phyloP scores from a whole-genome alignment of 2,329 filamentous ascomycete species.

The Colletotrichum viniferum region DNA sequence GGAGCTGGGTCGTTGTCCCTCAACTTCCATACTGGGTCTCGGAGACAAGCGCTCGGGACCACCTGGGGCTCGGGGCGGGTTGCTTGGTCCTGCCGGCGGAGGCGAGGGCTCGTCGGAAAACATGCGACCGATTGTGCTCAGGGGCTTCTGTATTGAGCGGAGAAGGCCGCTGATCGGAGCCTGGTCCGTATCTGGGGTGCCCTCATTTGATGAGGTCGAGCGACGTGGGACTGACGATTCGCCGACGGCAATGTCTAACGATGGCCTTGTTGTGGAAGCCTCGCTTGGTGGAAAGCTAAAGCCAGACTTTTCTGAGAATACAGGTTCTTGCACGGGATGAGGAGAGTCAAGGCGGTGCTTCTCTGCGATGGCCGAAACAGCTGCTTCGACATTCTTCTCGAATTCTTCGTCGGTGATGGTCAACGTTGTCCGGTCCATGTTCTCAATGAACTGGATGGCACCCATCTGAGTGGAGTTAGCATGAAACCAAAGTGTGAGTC shows the following conservation, averaged over 20 bases:
- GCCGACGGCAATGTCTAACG: slow-evolving; percentile 23
- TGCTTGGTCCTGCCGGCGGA: slow-evolving; percentile 29
- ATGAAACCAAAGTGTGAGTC: not conserved
- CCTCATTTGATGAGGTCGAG: slow-evolving; percentile 60
- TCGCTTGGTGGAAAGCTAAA: slow-evolving; percentile 44
- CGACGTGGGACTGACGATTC: slow-evolving; percentile 49
- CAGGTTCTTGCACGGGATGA: slow-evolving; percentile 38
- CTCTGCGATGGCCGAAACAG: slow-evolving; percentile 94
- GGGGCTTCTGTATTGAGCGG: slow-evolving; percentile 86
- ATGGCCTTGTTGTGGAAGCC: slow-evolving; percentile 40
- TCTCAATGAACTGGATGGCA: slow-evolving; percentile 95
- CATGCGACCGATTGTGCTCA: slow-evolving; percentile 92
- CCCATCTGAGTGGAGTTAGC: slow-evolving; percentile 63
- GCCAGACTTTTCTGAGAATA: slow-evolving; percentile 50
- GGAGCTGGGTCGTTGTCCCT: slow-evolving; percentile 25
- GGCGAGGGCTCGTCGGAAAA: slow-evolving; percentile 73
- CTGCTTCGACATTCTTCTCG: slow-evolving; percentile 93
- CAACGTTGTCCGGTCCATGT: slow-evolving; percentile 88
- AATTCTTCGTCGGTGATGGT: slow-evolving; percentile 96
- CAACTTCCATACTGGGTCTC: slow-evolving; percentile 32
- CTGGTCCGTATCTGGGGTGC: slow-evolving; percentile 59
- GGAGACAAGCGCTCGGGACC: slow-evolving; percentile 35
- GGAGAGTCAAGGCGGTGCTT: slow-evolving; percentile 70
- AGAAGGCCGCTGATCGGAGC: slow-evolving; percentile 85
- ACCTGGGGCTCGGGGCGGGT: slow-evolving; percentile 41